Evolutionary conservation across 257 asterid genomes (phyloP), one percentile per base, ranked within the genome.

Genomic region (Nicotiana noctiflora): DNA sequence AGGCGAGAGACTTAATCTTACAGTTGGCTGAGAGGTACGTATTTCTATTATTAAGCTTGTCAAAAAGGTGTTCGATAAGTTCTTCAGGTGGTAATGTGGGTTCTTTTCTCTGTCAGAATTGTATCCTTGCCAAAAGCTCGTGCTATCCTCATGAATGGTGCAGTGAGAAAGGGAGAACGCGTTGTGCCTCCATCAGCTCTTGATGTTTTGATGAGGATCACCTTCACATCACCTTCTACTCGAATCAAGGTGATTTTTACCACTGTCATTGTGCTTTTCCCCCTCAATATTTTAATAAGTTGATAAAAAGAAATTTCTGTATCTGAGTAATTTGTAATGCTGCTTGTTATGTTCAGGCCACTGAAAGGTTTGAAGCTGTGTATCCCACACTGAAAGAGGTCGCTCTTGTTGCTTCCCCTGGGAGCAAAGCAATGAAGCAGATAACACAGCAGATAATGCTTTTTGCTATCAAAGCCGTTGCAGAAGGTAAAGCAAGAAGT

Each of bases 361-460:
- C 95, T 56, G 97, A 92, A 74, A 91, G 97, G 86, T 94, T 94
- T 81, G 94, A 90, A 86, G 91, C 90, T n/a, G 81, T 95, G 55
- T 95, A 90, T 88, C 97, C 97, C 29, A 83, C 89, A 51, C 92
- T 95, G 67, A 90, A 89, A 84, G 95, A 91, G 81, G 90, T 92
- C 61, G 94, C 98, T 55, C 94, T 95, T 80, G 94, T 95, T 80
- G 98, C 98, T 86, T 80, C 97, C 62, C 90, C 92, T 52, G 96
- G 98, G 81, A 93, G 98, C 91, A 92, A 91, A 87, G 94, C 94
- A 75, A 89, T 94, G 91, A 94, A 87, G 86, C 98, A 91, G 86
- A 89, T 91, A 5, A 81, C 97, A 14, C 92, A 56, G 67, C 91
- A 90, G 90, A 88, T 92, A 82, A 90, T 88, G 77, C 52, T 85